Evolutionary conservation across 176 grass and related monocot genomes (phyloP).

Genomic region (Carex parvula): DNA sequence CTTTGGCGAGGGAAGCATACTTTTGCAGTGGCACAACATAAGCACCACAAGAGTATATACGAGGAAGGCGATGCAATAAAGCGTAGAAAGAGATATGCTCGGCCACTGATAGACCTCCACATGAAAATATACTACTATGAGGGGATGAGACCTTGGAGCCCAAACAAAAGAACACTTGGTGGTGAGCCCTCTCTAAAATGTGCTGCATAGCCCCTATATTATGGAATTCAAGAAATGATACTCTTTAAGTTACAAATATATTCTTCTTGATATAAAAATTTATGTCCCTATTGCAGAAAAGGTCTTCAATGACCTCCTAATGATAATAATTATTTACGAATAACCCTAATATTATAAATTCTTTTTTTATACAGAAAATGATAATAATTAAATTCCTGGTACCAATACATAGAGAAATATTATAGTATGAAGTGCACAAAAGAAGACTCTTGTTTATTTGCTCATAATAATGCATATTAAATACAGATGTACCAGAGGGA

Average conservation of each 20-base stretch:
- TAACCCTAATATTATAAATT: background rate
- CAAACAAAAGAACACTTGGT: slow-evolving; percentile 51
- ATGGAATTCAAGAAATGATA: background rate
- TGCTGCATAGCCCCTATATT: background rate
- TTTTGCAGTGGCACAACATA: slow-evolving; percentile 88
- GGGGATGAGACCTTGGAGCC: slow-evolving; percentile 79
- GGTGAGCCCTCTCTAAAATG: slow-evolving; percentile 41
- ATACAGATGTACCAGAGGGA: slow-evolving; percentile 88
- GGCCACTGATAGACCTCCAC: slow-evolving; percentile 90
- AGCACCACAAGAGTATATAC: slow-evolving; percentile 92
- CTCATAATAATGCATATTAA: background rate
- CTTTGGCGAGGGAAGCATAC: slow-evolving; percentile 82
- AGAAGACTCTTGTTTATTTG: background rate
- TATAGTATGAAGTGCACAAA: background rate
- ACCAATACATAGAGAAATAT: background rate
- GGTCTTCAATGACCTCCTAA: background rate
- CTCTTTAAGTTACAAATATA: background rate
- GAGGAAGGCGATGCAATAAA: slow-evolving; percentile 97
- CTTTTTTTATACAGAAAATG: no score
- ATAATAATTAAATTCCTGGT: no score
- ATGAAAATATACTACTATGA: slow-evolving; percentile 95
- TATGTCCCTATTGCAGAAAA: background rate
- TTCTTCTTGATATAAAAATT: background rate
- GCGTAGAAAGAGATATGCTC: slow-evolving; percentile 82
- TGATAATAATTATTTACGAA: background rate